Evolutionary conservation across 164 flowering plant species (phyloP).

Genomic region (Macadamia tetraphylla): DNA sequence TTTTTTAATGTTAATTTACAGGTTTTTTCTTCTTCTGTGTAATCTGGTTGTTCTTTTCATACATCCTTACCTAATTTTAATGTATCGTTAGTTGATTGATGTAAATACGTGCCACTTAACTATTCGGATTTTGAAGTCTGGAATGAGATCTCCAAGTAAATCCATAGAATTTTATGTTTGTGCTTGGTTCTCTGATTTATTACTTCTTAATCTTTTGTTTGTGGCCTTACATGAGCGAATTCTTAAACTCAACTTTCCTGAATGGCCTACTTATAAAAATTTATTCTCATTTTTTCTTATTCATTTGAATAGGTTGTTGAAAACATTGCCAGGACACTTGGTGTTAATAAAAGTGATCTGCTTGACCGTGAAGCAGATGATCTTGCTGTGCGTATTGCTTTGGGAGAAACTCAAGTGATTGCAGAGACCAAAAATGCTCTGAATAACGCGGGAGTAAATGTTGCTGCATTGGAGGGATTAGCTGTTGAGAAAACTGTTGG

Average conservation of each 20-base stretch:
- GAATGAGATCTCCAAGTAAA: neutral
- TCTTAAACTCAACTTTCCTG: neutral
- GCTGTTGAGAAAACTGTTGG: slow-evolving; percentile 55
- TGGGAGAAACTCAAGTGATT: slow-evolving; percentile 88
- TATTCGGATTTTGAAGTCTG: too few relatives aligned
- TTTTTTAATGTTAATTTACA: too few relatives aligned
- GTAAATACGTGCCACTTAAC: too few relatives aligned
- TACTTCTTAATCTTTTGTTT: neutral
- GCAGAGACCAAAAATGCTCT: slow-evolving; percentile 87
- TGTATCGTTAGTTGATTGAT: too few relatives aligned
- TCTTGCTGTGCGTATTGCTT: slow-evolving; percentile 87
- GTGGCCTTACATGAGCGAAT: too few relatives aligned
- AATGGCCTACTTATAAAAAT: neutral
- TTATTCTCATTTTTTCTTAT: neutral
- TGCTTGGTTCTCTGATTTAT: neutral
- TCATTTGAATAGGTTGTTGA: slow-evolving; percentile 61
- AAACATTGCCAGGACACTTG: slow-evolving; percentile 79
- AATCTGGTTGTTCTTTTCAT: too few relatives aligned
- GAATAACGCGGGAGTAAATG: slow-evolving; percentile 71
- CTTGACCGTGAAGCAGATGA: slow-evolving; percentile 84
- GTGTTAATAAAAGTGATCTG: slow-evolving; percentile 79
- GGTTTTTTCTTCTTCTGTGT: too few relatives aligned
- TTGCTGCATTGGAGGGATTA: slow-evolving; percentile 61
- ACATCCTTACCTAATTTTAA: too few relatives aligned
- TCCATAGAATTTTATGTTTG: neutral